Evolutionary conservation across 768 basidiomycete species (phyloP), one percentile per base, ranked within the genome.

Genomic region (Panaeolus papilionaceus): DNA sequence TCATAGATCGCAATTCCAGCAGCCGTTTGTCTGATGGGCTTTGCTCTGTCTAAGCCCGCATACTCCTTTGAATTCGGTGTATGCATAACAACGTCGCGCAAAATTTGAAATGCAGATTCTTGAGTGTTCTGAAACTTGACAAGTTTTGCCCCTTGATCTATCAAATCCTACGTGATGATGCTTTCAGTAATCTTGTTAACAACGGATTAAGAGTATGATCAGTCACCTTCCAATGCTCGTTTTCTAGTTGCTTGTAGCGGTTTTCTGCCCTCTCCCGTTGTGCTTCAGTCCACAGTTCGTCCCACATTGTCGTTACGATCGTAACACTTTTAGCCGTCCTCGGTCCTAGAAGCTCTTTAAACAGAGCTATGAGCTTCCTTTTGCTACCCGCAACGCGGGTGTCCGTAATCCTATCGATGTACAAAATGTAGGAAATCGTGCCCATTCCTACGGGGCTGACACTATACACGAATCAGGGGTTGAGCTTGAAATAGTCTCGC

Each of bases 361-460:
- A 58, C 4, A 58, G 26, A 2, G 54, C 26, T 33, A 58, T 58
- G 28, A 58, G 54, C 16, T 37, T 58, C 11, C 54, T 16, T 16
- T 58, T 58, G 10, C 33, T 58, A 16, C 54, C 54, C 4, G 54
- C 26, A 8, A 58, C 54, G 4, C 54, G 54, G 26, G 54, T 58
- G 28, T 58, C 54, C 11, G 54, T 58, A 28, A 58, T 58, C 26
- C 54, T 28, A 58, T 58, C 54, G 11, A 58, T 58, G 28, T 58
- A 58, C 33, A 58, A 12, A 37, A 58, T 58, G 54, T 58, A 58
- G 26, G 54, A 58, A 18, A 58, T 58, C 10, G 54, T 58, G 11
- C 54, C 54, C 14, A 58, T 1, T 33, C 54, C 54, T 11, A 16
- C 4, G 14, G 54, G 54, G 20, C 28, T 33, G 33, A 58, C 16